Base-by-base conservation (phyloP, 805 yeast genomes). In the Candida silvicultrix region DNA sequence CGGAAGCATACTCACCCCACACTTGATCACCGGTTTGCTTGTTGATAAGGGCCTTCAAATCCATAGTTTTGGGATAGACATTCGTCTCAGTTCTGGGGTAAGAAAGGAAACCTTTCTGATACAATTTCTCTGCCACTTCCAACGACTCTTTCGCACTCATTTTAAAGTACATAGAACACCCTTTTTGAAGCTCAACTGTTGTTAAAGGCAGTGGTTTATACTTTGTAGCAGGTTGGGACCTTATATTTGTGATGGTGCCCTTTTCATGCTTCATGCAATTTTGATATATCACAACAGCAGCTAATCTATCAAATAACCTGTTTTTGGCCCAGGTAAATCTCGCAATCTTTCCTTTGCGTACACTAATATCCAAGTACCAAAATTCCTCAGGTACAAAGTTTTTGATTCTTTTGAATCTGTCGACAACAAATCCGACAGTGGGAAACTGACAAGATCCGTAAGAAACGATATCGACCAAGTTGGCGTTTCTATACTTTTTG, bases 71-170 rank as follows among this genome's bases (percentile, higher is more conserved):
- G 2, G 96, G 97, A 57, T 86, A 95, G 21, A 67, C 75, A 62
- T 94, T 97, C 0, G 99, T 94, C 60, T 94, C 99, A 0, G 99
- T 94, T 71, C 99, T 84, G 3, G 99, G 99, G 61, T 94, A 94
- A 0, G 97, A 89, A 1, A 94, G 71, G 58, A 80, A 88, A 0
- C 99, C 99, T 41, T 75, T 71, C 47, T 85, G 89, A 62, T 94
- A 94, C 21, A 94, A 71, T 51, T 77, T 78, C 64, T 94, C 99
- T 0, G 99, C 99, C 0, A 73, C 66, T 22, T 77, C 79, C 56
- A 94, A 68, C 2, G 96, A 80, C 41, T 74, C 75, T 57, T 90
- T 89, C 0, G 98, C 94, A 56, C 86, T 78, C 71, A 89, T 65
- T 50, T 81, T 85, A 59, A 90, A 81, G 55, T 68, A 77, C 23